A percentile compares a stretch with the other conserved stretches of the same genome.
Evolutionary conservation across 1,284 basidiomycete genomes (phyloP).

Genomic region (Stereum hirsutum): DNA sequence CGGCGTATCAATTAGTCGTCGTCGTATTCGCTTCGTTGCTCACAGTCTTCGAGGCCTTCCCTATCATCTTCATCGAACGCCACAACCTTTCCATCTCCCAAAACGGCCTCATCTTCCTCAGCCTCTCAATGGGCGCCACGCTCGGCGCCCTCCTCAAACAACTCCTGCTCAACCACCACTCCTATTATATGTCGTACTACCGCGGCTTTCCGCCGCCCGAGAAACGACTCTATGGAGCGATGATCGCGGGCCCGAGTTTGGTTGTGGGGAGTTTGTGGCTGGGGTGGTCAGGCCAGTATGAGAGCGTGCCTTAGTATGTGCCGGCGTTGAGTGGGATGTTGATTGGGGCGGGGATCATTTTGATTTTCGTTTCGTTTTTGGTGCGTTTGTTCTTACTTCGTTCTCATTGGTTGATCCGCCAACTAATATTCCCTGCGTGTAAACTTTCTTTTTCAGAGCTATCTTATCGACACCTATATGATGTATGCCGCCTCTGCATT

Average conservation of each 20-base stretch:
- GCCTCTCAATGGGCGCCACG: slow-evolving; percentile 41
- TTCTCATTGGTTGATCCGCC: slow-evolving; percentile 1
- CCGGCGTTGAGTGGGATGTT: slow-evolving; percentile 41
- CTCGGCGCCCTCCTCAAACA: slow-evolving; percentile 34
- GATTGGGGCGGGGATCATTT: slow-evolving; percentile 44
- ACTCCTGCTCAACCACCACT: slow-evolving; percentile 41
- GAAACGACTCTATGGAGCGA: slow-evolving; percentile 44
- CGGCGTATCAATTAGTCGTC: background rate
- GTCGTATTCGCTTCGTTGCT: background rate
- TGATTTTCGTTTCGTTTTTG: slow-evolving; percentile 50
- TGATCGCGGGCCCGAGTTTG: slow-evolving; percentile 46
- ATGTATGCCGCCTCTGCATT: slow-evolving; percentile 48
- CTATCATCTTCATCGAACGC: slow-evolving; percentile 39
- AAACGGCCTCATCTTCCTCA: slow-evolving; percentile 43
- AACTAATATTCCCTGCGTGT: slow-evolving; percentile 22
- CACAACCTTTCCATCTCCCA: slow-evolving; percentile 39
- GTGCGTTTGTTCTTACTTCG: slow-evolving; percentile 25
- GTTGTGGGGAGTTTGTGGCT: slow-evolving; percentile 58
- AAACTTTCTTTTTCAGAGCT: slow-evolving; percentile 40
- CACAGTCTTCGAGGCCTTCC: slow-evolving; percentile 42
- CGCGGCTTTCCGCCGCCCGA: slow-evolving; percentile 53
- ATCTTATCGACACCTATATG: slow-evolving; percentile 50
- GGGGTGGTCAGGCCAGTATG: slow-evolving; percentile 47
- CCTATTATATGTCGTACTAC: slow-evolving; percentile 32
- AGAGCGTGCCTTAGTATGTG: slow-evolving; percentile 43